Evolutionary conservation across 768 basidiomycete genomes (phyloP).

Genomic region (Pleurotus eryngii): DNA sequence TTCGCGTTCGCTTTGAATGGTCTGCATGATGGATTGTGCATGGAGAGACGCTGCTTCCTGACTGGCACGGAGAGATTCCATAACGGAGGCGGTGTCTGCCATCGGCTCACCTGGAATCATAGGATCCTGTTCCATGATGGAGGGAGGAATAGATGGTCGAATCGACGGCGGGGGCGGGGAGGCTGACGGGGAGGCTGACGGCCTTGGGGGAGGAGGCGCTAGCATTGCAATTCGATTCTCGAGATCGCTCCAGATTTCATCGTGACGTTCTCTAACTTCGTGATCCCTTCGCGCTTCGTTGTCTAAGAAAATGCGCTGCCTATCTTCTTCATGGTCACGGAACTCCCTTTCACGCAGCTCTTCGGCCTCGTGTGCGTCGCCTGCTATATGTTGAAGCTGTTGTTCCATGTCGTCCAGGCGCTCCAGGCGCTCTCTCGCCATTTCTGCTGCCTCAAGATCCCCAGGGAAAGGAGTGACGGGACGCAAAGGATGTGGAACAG

Average conservation of each 20-base stretch:
- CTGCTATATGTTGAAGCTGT: constrained; percentile 44
- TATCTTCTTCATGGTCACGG: constrained; percentile 59
- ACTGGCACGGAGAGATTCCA: constrained; percentile 38
- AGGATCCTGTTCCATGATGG: constrained; percentile 12
- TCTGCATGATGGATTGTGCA: constrained; percentile 56
- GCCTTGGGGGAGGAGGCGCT: constrained; percentile 21
- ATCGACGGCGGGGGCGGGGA: not conserved
- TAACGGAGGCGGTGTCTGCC: constrained; percentile 34
- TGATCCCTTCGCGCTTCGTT: constrained; percentile 54
- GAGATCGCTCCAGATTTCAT: constrained; percentile 41
- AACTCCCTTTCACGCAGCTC: constrained; percentile 63
- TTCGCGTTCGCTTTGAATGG: constrained; percentile 56
- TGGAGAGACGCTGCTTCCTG: constrained; percentile 56
- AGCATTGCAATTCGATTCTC: constrained; percentile 35
- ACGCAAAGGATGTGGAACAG: constrained; percentile 24
- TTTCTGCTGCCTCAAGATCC: constrained; percentile 36
- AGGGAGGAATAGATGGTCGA: constrained; percentile 1
- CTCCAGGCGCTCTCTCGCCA: constrained; percentile 50
- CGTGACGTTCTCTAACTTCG: constrained; percentile 50
- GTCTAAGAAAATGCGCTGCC: constrained; percentile 58
- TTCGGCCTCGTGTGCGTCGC: constrained; percentile 57
- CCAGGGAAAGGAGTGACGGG: constrained; percentile 33
- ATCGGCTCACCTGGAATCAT: constrained; percentile 3
- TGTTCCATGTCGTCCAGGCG: constrained; percentile 55
- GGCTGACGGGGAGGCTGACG: constrained; percentile 6